Percentiles rank a stretch among this genome's conserved stretches.
Evolutionary conservation across 73 alveolate species (phyloP).

Genomic region (Paramecium pentaurelia): DNA sequence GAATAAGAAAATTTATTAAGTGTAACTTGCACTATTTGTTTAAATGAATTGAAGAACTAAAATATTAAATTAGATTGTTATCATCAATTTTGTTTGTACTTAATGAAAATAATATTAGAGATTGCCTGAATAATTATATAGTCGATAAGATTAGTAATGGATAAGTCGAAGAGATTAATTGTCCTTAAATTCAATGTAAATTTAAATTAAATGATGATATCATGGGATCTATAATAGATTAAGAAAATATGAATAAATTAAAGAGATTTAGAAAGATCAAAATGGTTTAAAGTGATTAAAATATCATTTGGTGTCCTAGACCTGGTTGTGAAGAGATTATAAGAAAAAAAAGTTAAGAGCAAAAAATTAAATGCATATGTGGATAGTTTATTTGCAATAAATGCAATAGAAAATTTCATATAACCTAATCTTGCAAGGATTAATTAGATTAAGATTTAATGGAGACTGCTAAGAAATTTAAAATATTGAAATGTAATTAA

Average conservation of each 20-base stretch:
- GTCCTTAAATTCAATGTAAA: neutral
- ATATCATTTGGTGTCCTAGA: constrained; percentile 68
- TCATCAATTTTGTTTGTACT: neutral
- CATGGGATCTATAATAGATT: neutral
- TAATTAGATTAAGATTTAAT: constrained; percentile 62
- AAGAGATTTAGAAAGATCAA: constrained; percentile 59
- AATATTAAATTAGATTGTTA: neutral
- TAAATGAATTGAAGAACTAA: neutral
- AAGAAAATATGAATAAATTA: neutral
- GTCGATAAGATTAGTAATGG: neutral
- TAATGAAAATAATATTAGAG: neutral
- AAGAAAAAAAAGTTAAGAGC: constrained; percentile 47
- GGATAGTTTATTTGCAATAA: constrained; percentile 58
- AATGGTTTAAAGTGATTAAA: constrained; percentile 58
- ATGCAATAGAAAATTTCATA: constrained; percentile 70
- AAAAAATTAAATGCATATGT: constrained; percentile 58
- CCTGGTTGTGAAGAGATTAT: constrained; percentile 67
- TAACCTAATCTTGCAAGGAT: constrained; percentile 51
- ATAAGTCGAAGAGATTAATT: neutral
- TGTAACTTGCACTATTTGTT: neutral
- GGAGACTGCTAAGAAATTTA: constrained; percentile 60
- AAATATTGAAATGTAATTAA: neutral
- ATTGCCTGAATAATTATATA: neutral
- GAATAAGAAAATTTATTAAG: neutral
- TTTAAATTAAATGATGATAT: neutral